A percentile compares a stretch with the other conserved stretches of the same genome.
phyloP scores from a whole-genome alignment of 1,284 basidiomycete species.

The Microbotryum violaceum region DNA sequence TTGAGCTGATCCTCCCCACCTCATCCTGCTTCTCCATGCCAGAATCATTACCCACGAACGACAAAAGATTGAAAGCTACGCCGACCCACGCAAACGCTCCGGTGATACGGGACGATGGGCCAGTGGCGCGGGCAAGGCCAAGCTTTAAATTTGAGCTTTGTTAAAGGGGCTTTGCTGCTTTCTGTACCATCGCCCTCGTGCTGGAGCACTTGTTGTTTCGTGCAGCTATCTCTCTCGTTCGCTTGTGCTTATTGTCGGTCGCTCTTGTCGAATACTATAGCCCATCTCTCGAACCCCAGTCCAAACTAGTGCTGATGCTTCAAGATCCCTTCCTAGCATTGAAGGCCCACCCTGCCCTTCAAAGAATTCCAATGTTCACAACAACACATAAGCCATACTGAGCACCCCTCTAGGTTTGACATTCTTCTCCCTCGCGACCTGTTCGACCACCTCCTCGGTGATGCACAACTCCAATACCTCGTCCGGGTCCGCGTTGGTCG shows the following conservation, averaged over 20 bases:
- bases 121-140: no score
- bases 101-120: no score
- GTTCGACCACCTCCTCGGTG: constrained; percentile 63
- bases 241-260: not conserved
- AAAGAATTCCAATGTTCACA: not conserved
- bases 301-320: not conserved
- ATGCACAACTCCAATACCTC: constrained; percentile 50
- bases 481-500: constrained; percentile 35
- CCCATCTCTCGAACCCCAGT: not conserved
- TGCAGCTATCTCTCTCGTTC: not conserved
- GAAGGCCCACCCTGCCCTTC: not conserved
- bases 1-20: no score
- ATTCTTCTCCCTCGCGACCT: constrained; percentile 53
- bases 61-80: not conserved
- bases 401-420: constrained; percentile 46
- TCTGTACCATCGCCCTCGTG: no score
- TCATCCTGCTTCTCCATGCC: not conserved
- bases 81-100: not conserved
- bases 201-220: no score
- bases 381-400: constrained; percentile 18
- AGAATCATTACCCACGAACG: constrained; percentile 1
- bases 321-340: not conserved
- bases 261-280: not conserved
- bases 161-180: no score
- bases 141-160: no score